phyloP scores from a whole-genome alignment of 495 filamentous ascomycete genomes.

The Chaetomidium leptoderma region DNA sequence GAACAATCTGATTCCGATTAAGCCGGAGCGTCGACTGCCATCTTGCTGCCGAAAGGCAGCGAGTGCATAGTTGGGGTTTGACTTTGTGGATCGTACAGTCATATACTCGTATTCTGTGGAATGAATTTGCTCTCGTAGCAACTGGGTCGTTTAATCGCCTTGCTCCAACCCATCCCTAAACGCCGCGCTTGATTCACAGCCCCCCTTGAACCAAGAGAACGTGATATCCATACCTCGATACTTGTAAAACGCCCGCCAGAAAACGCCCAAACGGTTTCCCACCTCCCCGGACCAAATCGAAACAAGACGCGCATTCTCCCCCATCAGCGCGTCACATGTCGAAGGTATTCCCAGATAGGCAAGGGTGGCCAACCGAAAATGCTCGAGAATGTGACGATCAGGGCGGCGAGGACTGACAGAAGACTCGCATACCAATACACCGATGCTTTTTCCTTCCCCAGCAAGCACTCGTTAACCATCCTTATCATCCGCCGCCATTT shows the following conservation, averaged over 20 bases:
- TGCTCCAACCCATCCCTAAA: not conserved
- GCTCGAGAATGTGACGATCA: conserved; percentile 12
- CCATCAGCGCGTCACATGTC: not conserved
- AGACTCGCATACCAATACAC: conserved; percentile 16
- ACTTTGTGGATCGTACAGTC: conserved; percentile 76
- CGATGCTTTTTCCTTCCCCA: conserved; percentile 13
- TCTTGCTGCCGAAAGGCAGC: conserved; percentile 69
- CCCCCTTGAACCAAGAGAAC: not conserved
- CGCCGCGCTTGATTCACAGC: not conserved
- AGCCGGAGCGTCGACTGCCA: conserved; percentile 77
- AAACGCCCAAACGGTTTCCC: no score
- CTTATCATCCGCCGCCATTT: not conserved
- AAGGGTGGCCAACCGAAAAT: conserved; percentile 16
- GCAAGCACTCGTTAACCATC: not conserved
- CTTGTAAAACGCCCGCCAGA: not conserved
- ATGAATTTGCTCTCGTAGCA: not conserved
- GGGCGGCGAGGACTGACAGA: conserved; percentile 7
- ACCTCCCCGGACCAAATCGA: no score
- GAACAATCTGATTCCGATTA: conserved; percentile 73
- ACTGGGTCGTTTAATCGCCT: not conserved
- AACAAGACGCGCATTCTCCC: not conserved
- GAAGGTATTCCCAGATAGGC: conserved; percentile 13
- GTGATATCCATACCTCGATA: not conserved
- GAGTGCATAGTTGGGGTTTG: conserved; percentile 83
- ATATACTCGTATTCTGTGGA: not conserved